Base-by-base conservation (phyloP, 2,329 filamentous ascomycete species). In the Calonectria multiphialidica region DNA sequence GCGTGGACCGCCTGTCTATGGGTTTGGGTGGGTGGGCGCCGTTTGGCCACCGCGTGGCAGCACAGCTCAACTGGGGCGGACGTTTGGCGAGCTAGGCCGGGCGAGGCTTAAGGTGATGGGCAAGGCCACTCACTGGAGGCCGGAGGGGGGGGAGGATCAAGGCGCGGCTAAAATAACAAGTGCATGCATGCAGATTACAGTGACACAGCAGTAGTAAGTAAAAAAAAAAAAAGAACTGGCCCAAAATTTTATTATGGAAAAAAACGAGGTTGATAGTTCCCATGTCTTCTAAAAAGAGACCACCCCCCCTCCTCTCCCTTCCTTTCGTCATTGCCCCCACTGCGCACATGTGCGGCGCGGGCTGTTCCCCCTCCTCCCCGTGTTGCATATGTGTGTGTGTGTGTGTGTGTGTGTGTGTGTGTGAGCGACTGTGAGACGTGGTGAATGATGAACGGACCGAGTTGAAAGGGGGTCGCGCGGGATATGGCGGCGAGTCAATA, bases 21-120 rank as follows among this genome's bases (percentile, higher is more conserved):
- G 16, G 23, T 59, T 33, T 28, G 53, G 25, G 23, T 59, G 53
- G 53, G 21, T 25, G 53, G 33, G 53, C 53, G 53, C 53, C 53
- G 53, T 59, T 59, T 59, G 53, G 53, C 37, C 53, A 59, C 53
- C 53, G 53, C 53, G 53, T 59, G 53, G 53, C 53, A 59, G 53
- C 33, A 33, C 37, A 59, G 53, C 53, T 59, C 21, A 23, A 59
- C n/a, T 18, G 33, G 53, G 53, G 53, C 25, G n/a, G 53, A 37
- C 33, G 53, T 28, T 59, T 59, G 35, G 53, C 35, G 25, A 35
- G 25, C 53, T 59, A 59, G 53, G 21, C 53, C 53, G 35, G 53
- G 53, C 13, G 33, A 59, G 53, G 53, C 21, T 59, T 59, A 59
- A 59, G 33, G 53, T 59, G 35, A 59, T 59, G 53, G 53, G 21